Base-by-base conservation (phyloP, 768 basidiomycete genomes). In the Russula foetens region DNA sequence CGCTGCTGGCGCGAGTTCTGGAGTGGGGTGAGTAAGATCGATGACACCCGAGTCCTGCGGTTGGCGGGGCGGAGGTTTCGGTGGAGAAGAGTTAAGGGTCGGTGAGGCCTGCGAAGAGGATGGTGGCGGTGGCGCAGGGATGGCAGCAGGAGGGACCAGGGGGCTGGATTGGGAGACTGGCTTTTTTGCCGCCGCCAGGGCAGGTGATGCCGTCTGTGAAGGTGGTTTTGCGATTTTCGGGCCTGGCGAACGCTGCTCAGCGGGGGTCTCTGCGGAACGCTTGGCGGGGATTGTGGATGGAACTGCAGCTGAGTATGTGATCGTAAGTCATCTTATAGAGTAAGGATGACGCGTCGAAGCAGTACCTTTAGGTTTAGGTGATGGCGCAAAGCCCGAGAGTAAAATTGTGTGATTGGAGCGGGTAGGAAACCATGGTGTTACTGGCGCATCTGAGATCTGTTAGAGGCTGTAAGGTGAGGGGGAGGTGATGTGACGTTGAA, bases 321-420 rank as follows among this genome's bases (percentile, higher is more conserved):
- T 39, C 2, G 23, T 62, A 15, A 62, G 51, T 28, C 11, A 7
- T 23, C 41, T 48, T 58, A 58, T 62, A 52, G 7, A 47, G 45
- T 12, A 26, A 33, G 43, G 33, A 15, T n/a, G 15, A 56, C 17
- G 41, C 4, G 23, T 45, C 12, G 14, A 49, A 23, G 60, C n/a
- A 21, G 31, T 59, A 65, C 64, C 64, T 63, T 39, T 65, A 15
- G 58, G 64, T 39, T 59, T 63, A 53, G 58, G 62, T 59, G 51
- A 53, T 15, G 58, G 53, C 5, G 59, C 35, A 45, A 64, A 58
- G 24, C 63, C 65, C 9, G 63, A 61, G 35, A 66, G 49, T 45
- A 64, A 44, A 17, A 66, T 24, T 2, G 63, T 54, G 53, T 66
- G 65, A 46, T 35, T 21, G 6, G 28, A 26, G 43, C 45, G 56